Base-by-base conservation (phyloP, 148 eudicot genomes). In the Selenicereus undatus region DNA sequence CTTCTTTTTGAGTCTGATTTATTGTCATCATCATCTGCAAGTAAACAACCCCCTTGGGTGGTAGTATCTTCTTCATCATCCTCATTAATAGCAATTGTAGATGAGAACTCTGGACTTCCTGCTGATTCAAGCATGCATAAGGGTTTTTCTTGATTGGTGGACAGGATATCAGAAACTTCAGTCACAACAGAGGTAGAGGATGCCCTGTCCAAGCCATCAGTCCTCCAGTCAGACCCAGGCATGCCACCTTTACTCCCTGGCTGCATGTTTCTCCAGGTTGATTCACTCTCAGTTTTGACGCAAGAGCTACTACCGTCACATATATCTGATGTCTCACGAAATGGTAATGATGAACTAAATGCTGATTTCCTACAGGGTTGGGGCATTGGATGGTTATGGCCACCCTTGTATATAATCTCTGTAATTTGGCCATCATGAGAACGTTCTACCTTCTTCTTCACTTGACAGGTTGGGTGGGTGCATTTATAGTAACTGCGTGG, bases 401-500 rank as follows among this genome's bases (percentile, higher is more conserved):
- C 77, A 56, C 94, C 92, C 71, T 86, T 90, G 43, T 94, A 92
- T 39, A 92, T 87, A 39, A 94, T 92, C 82, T 94, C 94, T n/a
- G 92, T 88, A 50, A 94, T 91, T 22, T 89, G 88, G 45, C 97
- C 98, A 85, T 94, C 94, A 32, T 78, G 89, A 27, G 93, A 90
- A 39, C 91, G 88, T 68, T 94, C 97, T 3, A 94, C 90, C 84
- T 90, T 92, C 82, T 92, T 94, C 84, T 86, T 92, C 73, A 92
- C 90, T 51, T 68, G 89, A 81, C 98, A 94, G 56, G 76, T 85
- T 62, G 89, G 88, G 81, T 90, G 86, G 8, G 93, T 94, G 85
- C 98, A 94, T 85, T 91, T 94, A 78, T 86, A 94, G 29, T 94
- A 94, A 81, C 98, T 92, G 29, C 98, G 83, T 14, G 98, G 98